Base-by-base conservation (phyloP, 768 basidiomycete species). In the Chalciporus piperatus region DNA sequence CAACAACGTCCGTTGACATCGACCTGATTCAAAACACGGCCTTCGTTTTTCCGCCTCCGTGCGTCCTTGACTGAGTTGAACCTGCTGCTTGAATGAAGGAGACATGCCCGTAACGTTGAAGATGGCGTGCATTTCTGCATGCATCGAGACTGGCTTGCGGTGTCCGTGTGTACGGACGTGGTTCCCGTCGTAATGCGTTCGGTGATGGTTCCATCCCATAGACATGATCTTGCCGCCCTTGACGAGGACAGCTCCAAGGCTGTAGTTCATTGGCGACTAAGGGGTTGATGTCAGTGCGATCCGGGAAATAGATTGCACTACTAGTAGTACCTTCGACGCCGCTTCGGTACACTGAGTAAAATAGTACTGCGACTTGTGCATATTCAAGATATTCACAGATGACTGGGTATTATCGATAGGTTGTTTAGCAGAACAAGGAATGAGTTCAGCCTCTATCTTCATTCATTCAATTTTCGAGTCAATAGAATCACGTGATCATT, bases 91-190 rank as follows among this genome's bases (percentile, higher is more conserved):
- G 70, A 74, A 76, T 54, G 77, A 74, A 44, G 78, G 78, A 40
- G 75, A 73, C 73, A 70, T 71, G 69, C 76, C 70, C 61, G 76
- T 78, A 49, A 76, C 59, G 56, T 67, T 80, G 65, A 76, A 78
- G 51, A 82, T 82, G 25, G 75, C 76, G 55, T 82, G 76, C 82
- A 82, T 82, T 67, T 81, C 79, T 3, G 81, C 80, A 57, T 83
- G 79, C 79, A 82, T 72, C 3, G 68, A 72, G 14, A 71, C 51
- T 17, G 69, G 65, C 70, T 73, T 78, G 45, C 73, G 70, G 57
- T 69, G 70, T 4, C 72, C 72, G 45, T 70, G 70, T 47, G 65
- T 69, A 35, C 51, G 58, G 25, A 69, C 60, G 41, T 76, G 73
- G 11, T 67, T 65, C 22, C 78, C 78, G 51, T 82, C 76, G 59